Percentiles rank a stretch among this genome's conserved stretches.
phyloP scores from a whole-genome alignment of 1,284 basidiomycete species.

The Ceratobasidium sp. region DNA sequence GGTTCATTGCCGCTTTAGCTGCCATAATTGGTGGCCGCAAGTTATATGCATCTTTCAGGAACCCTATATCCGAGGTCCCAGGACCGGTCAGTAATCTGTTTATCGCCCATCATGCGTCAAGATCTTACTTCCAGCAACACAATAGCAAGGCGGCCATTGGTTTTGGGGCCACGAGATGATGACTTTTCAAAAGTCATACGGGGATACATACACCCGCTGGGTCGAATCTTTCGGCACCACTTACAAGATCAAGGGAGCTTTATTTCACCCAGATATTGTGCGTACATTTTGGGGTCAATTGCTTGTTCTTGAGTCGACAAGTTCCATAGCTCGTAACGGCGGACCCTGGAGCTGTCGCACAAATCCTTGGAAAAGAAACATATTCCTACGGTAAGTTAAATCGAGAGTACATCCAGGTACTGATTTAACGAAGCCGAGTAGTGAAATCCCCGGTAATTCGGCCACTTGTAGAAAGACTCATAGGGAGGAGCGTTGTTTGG shows the following conservation, averaged over 20 bases:
- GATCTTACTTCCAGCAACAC: not conserved
- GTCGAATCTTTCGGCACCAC: slow-evolving; percentile 34
- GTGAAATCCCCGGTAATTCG: slow-evolving; percentile 7
- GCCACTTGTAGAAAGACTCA: slow-evolving; percentile 34
- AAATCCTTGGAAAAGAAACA: slow-evolving; percentile 54
- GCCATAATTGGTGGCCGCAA: too few relatives aligned
- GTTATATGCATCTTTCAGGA: too few relatives aligned
- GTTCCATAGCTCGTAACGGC: slow-evolving; percentile 53
- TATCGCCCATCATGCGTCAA: too few relatives aligned
- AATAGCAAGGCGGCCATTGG: slow-evolving; percentile 10
- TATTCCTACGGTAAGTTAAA: too few relatives aligned
- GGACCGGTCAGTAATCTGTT: too few relatives aligned
- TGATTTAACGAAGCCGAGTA: slow-evolving; percentile 2
- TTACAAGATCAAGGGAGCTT: slow-evolving; percentile 43
- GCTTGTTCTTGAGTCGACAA: not conserved
- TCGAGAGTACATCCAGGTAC: not conserved
- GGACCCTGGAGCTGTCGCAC: slow-evolving; percentile 53
- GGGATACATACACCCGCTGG: slow-evolving; percentile 33
- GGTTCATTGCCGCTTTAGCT: too few relatives aligned
- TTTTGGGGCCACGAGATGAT: slow-evolving; percentile 40
- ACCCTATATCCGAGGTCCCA: too few relatives aligned
- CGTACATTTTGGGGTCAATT: not conserved
- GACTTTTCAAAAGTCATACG: slow-evolving; percentile 1
- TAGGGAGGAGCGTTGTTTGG: slow-evolving; percentile 56
- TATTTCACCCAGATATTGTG: slow-evolving; percentile 46